These are phyloP conservation scores for Aspergillus quadrilineatus DNA, from an alignment of 2,329 filamentous ascomycete species.

Conservation along the genomic window DNA sequence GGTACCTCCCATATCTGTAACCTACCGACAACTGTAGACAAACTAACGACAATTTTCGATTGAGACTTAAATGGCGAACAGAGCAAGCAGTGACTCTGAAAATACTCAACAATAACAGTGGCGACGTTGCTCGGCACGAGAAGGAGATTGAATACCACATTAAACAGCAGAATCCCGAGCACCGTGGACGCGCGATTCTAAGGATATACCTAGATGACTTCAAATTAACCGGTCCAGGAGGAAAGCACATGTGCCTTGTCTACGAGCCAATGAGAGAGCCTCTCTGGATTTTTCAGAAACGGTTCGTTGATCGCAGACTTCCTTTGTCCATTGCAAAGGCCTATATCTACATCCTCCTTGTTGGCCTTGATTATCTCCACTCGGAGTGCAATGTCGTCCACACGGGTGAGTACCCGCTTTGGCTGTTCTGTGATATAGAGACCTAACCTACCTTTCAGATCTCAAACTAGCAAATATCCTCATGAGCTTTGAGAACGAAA, in stretches of 20 bases:
- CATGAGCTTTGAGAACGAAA: conserved; percentile 29
- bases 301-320: conserved; percentile 27
- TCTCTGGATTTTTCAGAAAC: conserved; percentile 23
- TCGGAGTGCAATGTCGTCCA: conserved; percentile 31
- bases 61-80: conserved; percentile 13
- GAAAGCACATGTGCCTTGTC: neutral
- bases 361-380: conserved; percentile 44
- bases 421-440: neutral
- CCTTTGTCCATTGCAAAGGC: conserved; percentile 30
- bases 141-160: conserved; percentile 30
- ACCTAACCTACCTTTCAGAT: conserved; percentile 24
- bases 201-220: conserved; percentile 26
- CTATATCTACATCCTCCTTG: conserved; percentile 37
- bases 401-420: neutral
- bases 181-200: too few species aligned
- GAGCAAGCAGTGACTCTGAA: conserved; percentile 30
- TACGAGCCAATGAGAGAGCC: neutral
- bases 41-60: too few species aligned
- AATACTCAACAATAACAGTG: conserved; percentile 25
- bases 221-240: conserved; percentile 19
- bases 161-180: too few species aligned
- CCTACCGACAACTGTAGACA: too few species aligned
- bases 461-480: conserved; percentile 45
- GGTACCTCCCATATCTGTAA: conserved; percentile 6
- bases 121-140: conserved; percentile 18